These are phyloP conservation scores for Starmerella scarabaei DNA, from an alignment of 805 yeast species.

Conservation along the genomic window DNA sequence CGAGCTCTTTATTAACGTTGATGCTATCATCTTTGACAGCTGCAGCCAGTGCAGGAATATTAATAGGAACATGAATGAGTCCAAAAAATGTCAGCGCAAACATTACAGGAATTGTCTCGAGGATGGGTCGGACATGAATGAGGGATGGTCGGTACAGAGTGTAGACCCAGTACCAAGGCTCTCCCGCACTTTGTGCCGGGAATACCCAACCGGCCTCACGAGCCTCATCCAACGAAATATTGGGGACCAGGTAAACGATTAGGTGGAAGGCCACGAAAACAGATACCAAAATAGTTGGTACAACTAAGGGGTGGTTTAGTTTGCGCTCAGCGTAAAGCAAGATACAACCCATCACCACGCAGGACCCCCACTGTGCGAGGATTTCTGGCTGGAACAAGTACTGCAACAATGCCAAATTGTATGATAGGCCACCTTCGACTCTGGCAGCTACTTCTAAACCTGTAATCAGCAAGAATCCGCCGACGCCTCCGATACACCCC, in stretches of 20 bases:
- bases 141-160: slow-evolving; percentile 49
- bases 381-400: slow-evolving; percentile 35
- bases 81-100: slow-evolving; percentile 92
- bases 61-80: slow-evolving; percentile 89
- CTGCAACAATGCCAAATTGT: slow-evolving; percentile 39
- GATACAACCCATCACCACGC: slow-evolving; percentile 48
- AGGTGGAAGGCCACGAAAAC: slow-evolving; percentile 62
- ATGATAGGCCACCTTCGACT: slow-evolving; percentile 58
- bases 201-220: slow-evolving; percentile 80
- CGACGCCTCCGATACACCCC: slow-evolving; percentile 98
- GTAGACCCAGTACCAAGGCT: slow-evolving; percentile 86
- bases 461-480: slow-evolving; percentile 78
- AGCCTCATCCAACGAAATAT: slow-evolving; percentile 46
- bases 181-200: slow-evolving; percentile 44
- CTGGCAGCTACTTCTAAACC: slow-evolving; percentile 87
- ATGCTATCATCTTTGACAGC: slow-evolving; percentile 65
- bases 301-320: slow-evolving; percentile 53
- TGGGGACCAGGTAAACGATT: slow-evolving; percentile 51
- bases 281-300: slow-evolving; percentile 66
- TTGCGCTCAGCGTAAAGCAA: slow-evolving; percentile 50
- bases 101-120: slow-evolving; percentile 77
- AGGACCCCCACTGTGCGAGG: slow-evolving; percentile 57
- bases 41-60: slow-evolving; percentile 93
- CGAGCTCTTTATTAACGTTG: slow-evolving; percentile 83
- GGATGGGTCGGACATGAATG: slow-evolving; percentile 64